Conservation (phyloP, 2,329 filamentous ascomycete species). For the Neocatenulostroma microsporum region DNA sequence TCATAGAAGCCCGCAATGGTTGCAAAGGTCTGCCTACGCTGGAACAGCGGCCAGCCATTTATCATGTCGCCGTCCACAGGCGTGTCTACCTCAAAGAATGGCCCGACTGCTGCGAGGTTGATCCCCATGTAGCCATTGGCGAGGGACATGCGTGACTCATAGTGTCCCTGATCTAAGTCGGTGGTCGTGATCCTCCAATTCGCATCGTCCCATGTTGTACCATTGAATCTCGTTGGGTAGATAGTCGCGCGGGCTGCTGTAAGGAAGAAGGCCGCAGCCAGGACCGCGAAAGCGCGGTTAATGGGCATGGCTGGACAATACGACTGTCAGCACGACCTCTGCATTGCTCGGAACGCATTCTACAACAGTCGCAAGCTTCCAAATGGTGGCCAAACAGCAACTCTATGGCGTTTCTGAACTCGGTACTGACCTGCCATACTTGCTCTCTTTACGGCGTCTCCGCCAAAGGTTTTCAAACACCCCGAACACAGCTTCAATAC, state of each 20-base stretch:
- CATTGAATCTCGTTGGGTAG: constrained; percentile 44
- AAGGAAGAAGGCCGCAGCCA: background rate
- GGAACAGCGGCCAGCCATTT: constrained; percentile 59
- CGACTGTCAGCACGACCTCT: too few species aligned
- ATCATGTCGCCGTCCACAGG: constrained; percentile 48
- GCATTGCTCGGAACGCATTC: too few species aligned
- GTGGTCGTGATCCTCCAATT: constrained; percentile 51
- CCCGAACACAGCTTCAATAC: too few species aligned
- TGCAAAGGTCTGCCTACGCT: constrained; percentile 56
- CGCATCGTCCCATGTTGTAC: constrained; percentile 52
- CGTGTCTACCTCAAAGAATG: constrained; percentile 55
- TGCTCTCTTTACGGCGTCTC: too few species aligned
- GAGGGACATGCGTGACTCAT: constrained; percentile 52
- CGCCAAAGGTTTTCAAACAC: too few species aligned
- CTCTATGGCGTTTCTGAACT: too few species aligned
- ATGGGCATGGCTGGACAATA: too few species aligned
- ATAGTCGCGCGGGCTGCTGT: constrained; percentile 14
- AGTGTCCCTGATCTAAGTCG: constrained; percentile 49
- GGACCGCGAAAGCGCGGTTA: background rate
- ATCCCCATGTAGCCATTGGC: constrained; percentile 60
- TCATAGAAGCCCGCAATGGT: constrained; percentile 63
- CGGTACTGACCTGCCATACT: too few species aligned
- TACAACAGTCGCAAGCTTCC: too few species aligned
- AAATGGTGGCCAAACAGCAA: too few species aligned
- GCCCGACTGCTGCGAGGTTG: constrained; percentile 54